Percentiles rank a stretch among this genome's conserved stretches.
These are phyloP conservation scores for Tuber brumale DNA, from an alignment of 495 filamentous ascomycete species.

Conservation along the genomic window DNA sequence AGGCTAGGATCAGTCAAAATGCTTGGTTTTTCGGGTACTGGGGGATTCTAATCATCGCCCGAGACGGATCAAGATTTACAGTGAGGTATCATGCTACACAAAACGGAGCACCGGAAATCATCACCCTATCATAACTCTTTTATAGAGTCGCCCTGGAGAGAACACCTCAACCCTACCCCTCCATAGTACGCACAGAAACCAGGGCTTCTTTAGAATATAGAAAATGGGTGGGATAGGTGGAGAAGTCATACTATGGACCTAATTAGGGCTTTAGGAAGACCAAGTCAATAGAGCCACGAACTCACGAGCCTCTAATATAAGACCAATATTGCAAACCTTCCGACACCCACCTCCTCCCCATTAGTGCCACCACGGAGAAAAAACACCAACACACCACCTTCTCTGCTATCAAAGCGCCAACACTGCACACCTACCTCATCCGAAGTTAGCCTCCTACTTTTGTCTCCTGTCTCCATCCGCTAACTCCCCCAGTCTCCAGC, in stretches of 20 bases:
- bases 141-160: background rate
- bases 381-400: background rate
- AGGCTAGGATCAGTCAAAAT: background rate
- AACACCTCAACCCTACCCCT: background rate
- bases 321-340: background rate
- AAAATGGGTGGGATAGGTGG: background rate
- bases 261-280: background rate
- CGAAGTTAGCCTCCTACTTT: background rate
- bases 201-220: background rate
- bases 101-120: background rate
- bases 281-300: background rate
- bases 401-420: background rate
- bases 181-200: background rate
- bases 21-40: background rate
- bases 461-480: background rate
- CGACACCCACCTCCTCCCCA: background rate
- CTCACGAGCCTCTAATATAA: background rate
- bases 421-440: background rate
- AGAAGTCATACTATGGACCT: background rate
- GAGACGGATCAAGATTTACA: background rate
- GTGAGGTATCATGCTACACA: background rate
- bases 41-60: background rate
- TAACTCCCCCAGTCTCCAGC: background rate
- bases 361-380: background rate
- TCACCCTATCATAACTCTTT: background rate